Evolutionary conservation across 192 early-diverging fungal genomes (phyloP).

Genomic region (Obelidium mucronatum): DNA sequence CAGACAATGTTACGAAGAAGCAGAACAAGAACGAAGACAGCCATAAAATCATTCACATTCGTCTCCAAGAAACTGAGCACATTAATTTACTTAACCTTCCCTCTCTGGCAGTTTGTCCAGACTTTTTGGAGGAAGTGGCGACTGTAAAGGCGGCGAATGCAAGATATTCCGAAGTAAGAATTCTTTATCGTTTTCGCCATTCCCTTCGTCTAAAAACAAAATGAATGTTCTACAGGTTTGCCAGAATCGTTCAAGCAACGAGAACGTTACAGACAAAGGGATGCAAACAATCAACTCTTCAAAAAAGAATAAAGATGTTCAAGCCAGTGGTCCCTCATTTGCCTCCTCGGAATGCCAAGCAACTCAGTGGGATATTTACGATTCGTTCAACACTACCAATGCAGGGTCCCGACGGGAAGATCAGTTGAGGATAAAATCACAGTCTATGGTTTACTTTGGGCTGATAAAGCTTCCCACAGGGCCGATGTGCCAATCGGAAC

Average conservation of each 20-base stretch:
- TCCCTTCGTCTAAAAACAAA: too few relatives aligned
- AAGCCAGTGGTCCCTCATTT: constrained; percentile 49
- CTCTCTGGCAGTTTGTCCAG: constrained; percentile 50
- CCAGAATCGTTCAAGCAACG: constrained; percentile 50
- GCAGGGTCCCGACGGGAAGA: not conserved
- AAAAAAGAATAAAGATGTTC: constrained; percentile 63
- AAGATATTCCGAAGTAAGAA: constrained; percentile 55
- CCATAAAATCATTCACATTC: constrained; percentile 47
- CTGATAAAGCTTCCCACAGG: too few relatives aligned
- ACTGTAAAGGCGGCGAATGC: constrained; percentile 55
- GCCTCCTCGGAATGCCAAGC: constrained; percentile 51
- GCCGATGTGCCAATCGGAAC: not conserved
- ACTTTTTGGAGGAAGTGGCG: constrained; percentile 51
- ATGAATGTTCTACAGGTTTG: constrained; percentile 46
- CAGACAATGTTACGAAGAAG: not conserved
- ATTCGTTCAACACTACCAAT: constrained; percentile 39
- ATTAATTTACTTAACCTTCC: constrained; percentile 55
- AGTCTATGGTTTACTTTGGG: too few relatives aligned
- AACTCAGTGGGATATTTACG: constrained; percentile 59
- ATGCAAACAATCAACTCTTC: constrained; percentile 64
- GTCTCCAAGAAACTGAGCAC: constrained; percentile 58
- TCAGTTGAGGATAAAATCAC: not conserved
- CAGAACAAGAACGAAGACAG: constrained; percentile 15
- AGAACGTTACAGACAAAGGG: constrained; percentile 57
- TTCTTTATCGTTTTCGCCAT: not conserved